Conservation (phyloP, 495 filamentous ascomycete species). For the Penicillium crystallinum region DNA sequence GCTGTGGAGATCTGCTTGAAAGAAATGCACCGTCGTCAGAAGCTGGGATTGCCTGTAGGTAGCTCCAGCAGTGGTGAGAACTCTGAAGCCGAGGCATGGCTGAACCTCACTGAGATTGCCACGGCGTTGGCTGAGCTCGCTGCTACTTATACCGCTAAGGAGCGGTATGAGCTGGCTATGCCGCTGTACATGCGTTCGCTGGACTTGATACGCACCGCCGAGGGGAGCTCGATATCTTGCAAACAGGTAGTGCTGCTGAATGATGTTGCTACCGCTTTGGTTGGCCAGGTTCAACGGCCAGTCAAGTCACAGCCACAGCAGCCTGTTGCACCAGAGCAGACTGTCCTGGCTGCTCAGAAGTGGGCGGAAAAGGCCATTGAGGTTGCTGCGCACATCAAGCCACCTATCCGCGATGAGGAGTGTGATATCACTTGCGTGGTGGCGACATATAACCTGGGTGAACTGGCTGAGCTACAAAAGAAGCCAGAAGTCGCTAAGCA, state of each 20-base stretch:
- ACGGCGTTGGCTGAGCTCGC: constrained; percentile 66
- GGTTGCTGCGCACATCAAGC: constrained; percentile 50
- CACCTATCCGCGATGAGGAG: constrained; percentile 62
- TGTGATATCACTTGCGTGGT: constrained; percentile 83
- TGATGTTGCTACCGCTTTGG: constrained; percentile 32
- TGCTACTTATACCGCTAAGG: constrained; percentile 60
- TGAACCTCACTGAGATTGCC: constrained; percentile 66
- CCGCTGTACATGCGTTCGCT: constrained; percentile 87
- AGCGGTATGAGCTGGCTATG: constrained; percentile 70
- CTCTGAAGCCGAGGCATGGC: constrained; percentile 60
- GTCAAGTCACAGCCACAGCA: constrained; percentile 42
- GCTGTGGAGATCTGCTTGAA: constrained; percentile 74
- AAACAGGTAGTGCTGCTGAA: constrained; percentile 62
- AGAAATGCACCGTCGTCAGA: constrained; percentile 63
- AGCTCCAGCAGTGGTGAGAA: constrained; percentile 17
- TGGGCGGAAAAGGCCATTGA: constrained; percentile 76
- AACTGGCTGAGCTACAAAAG: constrained; percentile 69
- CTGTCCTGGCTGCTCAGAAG: constrained; percentile 55
- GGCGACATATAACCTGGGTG: constrained; percentile 80
- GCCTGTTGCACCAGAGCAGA: constrained; percentile 39
- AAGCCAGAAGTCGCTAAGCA: constrained; percentile 55
- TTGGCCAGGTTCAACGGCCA: constrained; percentile 24
- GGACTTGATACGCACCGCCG: constrained; percentile 42
- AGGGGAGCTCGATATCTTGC: constrained; percentile 50
- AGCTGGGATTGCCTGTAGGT: constrained; percentile 49